Conservation (phyloP, 345 rosid genomes). For the Firmiana major region DNA sequence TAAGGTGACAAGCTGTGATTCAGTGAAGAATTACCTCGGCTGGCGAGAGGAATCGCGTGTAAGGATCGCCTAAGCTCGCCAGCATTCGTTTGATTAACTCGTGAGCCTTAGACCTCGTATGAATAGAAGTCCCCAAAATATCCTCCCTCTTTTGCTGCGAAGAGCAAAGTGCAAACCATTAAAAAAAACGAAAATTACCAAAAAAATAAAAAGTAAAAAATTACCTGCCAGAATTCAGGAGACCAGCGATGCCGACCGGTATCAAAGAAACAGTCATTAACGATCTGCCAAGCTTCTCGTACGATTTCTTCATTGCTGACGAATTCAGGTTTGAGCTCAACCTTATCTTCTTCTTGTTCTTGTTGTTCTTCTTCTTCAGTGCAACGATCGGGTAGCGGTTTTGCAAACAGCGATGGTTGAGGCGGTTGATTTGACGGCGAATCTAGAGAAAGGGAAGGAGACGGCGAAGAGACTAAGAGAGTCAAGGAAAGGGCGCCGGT, state of each 20-base stretch:
- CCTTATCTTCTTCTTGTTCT: constrained; percentile 18
- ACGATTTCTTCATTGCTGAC: constrained; percentile 64
- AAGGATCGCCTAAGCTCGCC: constrained; percentile 79
- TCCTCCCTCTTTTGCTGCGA: constrained; percentile 65
- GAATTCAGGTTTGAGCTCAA: constrained; percentile 30
- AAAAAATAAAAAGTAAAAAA: not conserved
- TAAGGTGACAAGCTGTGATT: not conserved
- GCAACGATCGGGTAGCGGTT: constrained; percentile 42
- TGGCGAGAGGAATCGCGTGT: constrained; percentile 86
- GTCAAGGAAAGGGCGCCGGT: constrained; percentile 59
- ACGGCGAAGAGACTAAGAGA: constrained; percentile 54
- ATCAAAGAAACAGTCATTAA: constrained; percentile 65
- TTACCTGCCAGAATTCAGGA: constrained; percentile 68
- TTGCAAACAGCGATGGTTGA: constrained; percentile 13
- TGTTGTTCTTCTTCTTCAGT: constrained; percentile 38
- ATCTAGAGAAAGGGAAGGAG: constrained; percentile 36
- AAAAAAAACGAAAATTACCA: not conserved
- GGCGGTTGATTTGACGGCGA: constrained; percentile 31
- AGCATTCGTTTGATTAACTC: constrained; percentile 74
- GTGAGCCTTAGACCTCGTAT: constrained; percentile 76
- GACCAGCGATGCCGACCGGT: constrained; percentile 58
- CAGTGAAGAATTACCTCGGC: constrained; percentile 51
- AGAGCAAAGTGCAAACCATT: not conserved
- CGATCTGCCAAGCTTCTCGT: constrained; percentile 94
- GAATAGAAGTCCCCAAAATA: constrained; percentile 50